Percentiles rank a stretch among this genome's conserved stretches.
Conservation (phyloP, 2,329 filamentous ascomycete species). For the Torrubiella hemipterigena region DNA sequence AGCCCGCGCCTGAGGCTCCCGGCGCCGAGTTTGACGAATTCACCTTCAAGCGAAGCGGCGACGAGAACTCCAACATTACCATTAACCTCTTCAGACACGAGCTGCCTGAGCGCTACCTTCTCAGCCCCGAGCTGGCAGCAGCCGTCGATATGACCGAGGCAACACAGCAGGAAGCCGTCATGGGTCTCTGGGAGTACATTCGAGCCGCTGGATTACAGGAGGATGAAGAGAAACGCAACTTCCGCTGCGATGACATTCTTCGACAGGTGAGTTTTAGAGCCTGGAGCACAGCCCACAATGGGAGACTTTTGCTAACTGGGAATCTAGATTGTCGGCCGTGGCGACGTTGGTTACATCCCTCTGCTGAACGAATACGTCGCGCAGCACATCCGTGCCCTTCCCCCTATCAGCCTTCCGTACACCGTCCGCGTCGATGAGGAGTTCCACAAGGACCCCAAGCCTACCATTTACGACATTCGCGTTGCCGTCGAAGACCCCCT, state of each 20-base stretch:
- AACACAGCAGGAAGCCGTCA: constrained; percentile 75
- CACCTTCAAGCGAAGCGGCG: constrained; percentile 80
- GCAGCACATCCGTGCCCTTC: constrained; percentile 64
- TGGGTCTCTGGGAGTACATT: constrained; percentile 94
- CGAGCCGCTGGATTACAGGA: constrained; percentile 77
- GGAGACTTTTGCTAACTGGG: not conserved
- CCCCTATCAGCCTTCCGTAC: constrained; percentile 75
- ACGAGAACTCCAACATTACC: constrained; percentile 84
- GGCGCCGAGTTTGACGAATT: constrained; percentile 79
- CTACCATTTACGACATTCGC: constrained; percentile 83
- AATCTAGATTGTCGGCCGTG: constrained; percentile 56
- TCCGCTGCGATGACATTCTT: constrained; percentile 77
- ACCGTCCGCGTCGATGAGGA: constrained; percentile 86
- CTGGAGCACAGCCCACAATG: not conserved
- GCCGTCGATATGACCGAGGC: constrained; percentile 80
- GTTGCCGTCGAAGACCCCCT: constrained; percentile 78
- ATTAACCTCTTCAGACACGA: constrained; percentile 81
- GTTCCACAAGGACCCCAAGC: constrained; percentile 61
- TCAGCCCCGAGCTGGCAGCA: constrained; percentile 70
- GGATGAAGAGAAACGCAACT: constrained; percentile 86
- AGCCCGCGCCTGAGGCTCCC: constrained; percentile 30
- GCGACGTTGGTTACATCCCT: constrained; percentile 74
- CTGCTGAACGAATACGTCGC: constrained; percentile 71
- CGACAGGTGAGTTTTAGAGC: constrained; percentile 48
- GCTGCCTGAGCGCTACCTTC: constrained; percentile 68